These are phyloP conservation scores for Schizopora paradoxa DNA, from an alignment of 1,284 basidiomycete species.

Conservation along the genomic window DNA sequence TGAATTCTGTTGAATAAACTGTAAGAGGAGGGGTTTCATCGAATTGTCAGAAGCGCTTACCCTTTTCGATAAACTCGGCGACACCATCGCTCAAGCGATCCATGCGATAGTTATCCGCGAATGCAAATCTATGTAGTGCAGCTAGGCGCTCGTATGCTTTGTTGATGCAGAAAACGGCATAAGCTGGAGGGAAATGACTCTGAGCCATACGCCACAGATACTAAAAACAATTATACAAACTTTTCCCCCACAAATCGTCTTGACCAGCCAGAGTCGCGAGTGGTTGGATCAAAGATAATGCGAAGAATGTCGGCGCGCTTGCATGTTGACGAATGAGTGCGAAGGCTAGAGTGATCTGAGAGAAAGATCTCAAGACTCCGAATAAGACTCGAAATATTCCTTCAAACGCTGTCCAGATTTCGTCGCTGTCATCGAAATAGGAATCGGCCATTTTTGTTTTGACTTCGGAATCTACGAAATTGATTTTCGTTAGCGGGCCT, in stretches of 20 bases:
- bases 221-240: neutral
- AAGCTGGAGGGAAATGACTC: neutral
- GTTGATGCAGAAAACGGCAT: constrained; percentile 7
- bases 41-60: neutral
- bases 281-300: neutral
- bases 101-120: neutral
- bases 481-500: neutral
- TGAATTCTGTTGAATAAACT: constrained; percentile 4
- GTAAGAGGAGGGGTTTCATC: neutral
- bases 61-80: constrained; percentile 3
- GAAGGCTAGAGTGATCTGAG: neutral
- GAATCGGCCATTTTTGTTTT: constrained; percentile 1
- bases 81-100: constrained; percentile 8
- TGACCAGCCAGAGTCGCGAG: neutral
- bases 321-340: neutral
- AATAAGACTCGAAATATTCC: constrained; percentile 1
- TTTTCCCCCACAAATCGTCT: neutral
- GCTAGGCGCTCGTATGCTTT: constrained; percentile 4
- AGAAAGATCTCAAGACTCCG: neutral
- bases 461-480: neutral
- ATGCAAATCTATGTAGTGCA: constrained; percentile 4
- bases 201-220: no score
- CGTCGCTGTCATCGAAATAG: no score
- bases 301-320: no score
- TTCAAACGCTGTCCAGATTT: constrained; percentile 1